Percentiles rank a stretch among this genome's conserved stretches.
Evolutionary conservation across 2,329 filamentous ascomycete genomes (phyloP).

Genomic region (Sarocladium oryzae): DNA sequence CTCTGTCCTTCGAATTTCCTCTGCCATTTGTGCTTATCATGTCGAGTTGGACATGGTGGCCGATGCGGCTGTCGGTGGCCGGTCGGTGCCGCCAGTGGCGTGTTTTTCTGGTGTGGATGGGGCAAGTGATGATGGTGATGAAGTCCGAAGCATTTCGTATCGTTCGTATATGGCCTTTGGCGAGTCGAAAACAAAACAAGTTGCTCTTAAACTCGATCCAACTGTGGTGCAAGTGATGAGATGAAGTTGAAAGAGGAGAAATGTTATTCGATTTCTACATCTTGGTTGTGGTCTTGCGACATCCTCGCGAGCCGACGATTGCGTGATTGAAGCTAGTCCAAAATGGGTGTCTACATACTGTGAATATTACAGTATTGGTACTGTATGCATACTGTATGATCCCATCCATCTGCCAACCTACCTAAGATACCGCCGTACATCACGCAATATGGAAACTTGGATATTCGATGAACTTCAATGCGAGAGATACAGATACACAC

Average conservation of each 20-base stretch:
- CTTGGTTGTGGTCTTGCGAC: neutral
- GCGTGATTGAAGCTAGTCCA: slow-evolving; percentile 4
- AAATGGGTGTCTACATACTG: neutral
- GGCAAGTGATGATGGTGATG: neutral
- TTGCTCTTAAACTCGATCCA: neutral
- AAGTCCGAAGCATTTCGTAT: neutral
- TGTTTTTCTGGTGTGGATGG: neutral
- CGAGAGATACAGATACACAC: no score
- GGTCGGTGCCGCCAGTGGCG: slow-evolving; percentile 4
- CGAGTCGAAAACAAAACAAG: neutral
- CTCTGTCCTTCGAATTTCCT: neutral
- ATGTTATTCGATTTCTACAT: neutral
- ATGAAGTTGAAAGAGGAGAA: slow-evolving; percentile 8
- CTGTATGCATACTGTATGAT: neutral
- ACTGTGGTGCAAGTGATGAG: neutral
- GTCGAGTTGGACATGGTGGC: neutral
- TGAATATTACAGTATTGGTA: neutral
- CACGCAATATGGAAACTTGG: no score
- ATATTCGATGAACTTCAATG: no score
- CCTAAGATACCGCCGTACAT: neutral
- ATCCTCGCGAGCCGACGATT: slow-evolving; percentile 1
- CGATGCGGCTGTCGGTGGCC: slow-evolving; percentile 4
- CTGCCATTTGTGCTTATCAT: neutral
- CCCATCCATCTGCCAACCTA: neutral
- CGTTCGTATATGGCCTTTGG: neutral